Evolutionary conservation across 768 basidiomycete genomes (phyloP), one percentile per base, ranked within the genome.

Genomic region (Nidularia pulvinata): DNA sequence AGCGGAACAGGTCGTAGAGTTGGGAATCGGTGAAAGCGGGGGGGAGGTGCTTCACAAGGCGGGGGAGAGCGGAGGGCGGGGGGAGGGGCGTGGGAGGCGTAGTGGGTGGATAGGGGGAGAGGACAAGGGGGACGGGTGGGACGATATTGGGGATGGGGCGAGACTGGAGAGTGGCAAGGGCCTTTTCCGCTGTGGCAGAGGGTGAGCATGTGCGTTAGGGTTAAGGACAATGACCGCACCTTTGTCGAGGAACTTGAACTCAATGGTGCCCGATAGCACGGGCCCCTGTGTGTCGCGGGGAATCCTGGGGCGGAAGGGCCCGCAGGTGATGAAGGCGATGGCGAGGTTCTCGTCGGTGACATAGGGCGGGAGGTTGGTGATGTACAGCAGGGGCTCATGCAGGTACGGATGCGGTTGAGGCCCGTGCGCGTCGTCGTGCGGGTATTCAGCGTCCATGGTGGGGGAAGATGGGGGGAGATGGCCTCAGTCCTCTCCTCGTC

Each of bases 101-200:
- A 2, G 91, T 90, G 3, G 89, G 88, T 2, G 91, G 90, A 66
- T 90, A 94, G 2, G 93, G 91, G 2, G 93, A 93, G 44, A 95
- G 77, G 19, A 85, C 78, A 46, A 94, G 76, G 50, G 74, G 70
- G 1, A 85, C 83, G 2, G 83, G 74, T 1, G 88, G 85, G 16
- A 75, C 69, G 22, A 84, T 64, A 49, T 77, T 82, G 9, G 85
- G 87, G 42, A 93, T 78, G 43, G 82, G 82, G 59, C 89, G 87
- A 58, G 84, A 82, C 68, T 93, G 89, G 47, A 95, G 76, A 7
- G 88, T 93, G 11, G 92, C 87, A 25, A 95, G 77, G 11, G 93
- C 93, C 69, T 93, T 94, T 71, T 94, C 92, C 57, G 93, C 93
- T 94, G 45, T 46, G 9, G 45, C 9, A 11, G 9, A 39, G 10